Percentiles rank a stretch among this genome's conserved stretches.
phyloP scores from a whole-genome alignment of 2,329 filamentous ascomycete species.

The Verticillium zaregamsianum region DNA sequence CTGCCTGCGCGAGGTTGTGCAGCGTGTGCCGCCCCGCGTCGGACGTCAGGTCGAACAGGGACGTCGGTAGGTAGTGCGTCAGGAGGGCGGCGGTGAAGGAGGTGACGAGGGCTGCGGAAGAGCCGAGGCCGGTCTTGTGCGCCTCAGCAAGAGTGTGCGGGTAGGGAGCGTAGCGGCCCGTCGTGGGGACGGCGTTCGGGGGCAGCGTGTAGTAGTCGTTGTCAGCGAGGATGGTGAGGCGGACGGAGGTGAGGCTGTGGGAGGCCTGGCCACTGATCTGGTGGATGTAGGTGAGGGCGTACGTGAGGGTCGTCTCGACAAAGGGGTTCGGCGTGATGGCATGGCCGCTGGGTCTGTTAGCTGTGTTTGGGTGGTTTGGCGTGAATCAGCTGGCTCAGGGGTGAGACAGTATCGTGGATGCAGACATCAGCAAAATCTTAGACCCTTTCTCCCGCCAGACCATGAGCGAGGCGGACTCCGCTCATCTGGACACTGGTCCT shows the following conservation, averaged over 20 bases:
- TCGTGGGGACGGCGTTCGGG: conserved; percentile 22
- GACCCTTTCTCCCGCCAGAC: too few species aligned
- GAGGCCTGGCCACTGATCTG: conserved; percentile 30
- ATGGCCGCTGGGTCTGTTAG: conserved; percentile 32
- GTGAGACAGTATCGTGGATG: too few species aligned
- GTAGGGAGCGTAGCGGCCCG: conserved; percentile 70
- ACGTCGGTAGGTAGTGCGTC: conserved; percentile 63
- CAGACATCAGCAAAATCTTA: too few species aligned
- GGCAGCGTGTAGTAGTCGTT: conserved; percentile 89
- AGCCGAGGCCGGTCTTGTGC: conserved; percentile 94
- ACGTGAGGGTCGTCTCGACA: conserved; percentile 85
- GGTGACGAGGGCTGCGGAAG: conserved; percentile 90
- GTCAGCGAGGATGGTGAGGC: conserved; percentile 86
- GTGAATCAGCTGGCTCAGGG: too few species aligned
- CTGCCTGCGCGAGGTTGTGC: conserved; percentile 90
- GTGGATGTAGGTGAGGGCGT: conserved; percentile 78
- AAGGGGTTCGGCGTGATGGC: conserved; percentile 66
- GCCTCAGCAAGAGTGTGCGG: conserved; percentile 69
- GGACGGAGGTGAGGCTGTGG: conserved; percentile 59
- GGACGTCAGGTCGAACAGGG: conserved; percentile 53
- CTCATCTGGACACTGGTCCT: too few species aligned
- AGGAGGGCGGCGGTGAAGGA: conserved; percentile 75
- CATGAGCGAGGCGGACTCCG: too few species aligned
- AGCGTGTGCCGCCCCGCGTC: conserved; percentile 55
- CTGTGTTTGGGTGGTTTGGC: too few species aligned